Evolutionary conservation across 345 rosid genomes (phyloP).

Genomic region (Acer yangbiense): DNA sequence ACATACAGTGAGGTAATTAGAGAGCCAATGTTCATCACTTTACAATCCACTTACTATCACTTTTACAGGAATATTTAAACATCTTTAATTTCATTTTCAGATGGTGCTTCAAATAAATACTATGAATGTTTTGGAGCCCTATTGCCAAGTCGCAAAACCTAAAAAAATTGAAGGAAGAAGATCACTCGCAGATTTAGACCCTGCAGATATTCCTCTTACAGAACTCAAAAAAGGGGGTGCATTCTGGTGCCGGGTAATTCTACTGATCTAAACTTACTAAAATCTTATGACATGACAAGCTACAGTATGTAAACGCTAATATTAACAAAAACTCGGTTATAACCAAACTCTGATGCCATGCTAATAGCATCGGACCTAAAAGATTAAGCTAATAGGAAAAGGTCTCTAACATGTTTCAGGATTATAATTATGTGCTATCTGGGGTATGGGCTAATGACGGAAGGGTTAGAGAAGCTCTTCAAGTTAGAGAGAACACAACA

Average conservation of each 20-base stretch:
- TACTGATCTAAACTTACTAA: neutral
- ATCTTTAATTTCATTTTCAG: neutral
- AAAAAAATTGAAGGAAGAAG: constrained; percentile 21
- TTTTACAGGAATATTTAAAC: neutral
- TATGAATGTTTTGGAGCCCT: constrained; percentile 38
- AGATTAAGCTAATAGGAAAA: no score
- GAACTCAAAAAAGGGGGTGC: constrained; percentile 8
- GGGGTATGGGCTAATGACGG: constrained; percentile 37
- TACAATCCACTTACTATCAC: no score
- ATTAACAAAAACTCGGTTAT: no score
- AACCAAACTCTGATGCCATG: no score
- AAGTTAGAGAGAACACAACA: constrained; percentile 38
- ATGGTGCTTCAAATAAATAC: constrained; percentile 34
- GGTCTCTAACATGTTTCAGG: constrained; percentile 16
- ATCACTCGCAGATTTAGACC: constrained; percentile 26
- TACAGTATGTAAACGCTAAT: no score
- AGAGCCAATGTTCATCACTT: neutral
- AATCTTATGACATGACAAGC: no score
- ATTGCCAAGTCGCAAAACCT: constrained; percentile 35
- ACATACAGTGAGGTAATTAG: constrained; percentile 29
- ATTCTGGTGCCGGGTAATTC: constrained; percentile 38
- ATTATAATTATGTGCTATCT: constrained; percentile 38
- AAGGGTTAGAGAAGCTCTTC: constrained; percentile 33
- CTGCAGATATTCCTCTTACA: constrained; percentile 20
- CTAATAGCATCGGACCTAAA: no score